Conservation (phyloP, 192 early-diverging fungal species). For the Umbelopsis ramanniana region DNA sequence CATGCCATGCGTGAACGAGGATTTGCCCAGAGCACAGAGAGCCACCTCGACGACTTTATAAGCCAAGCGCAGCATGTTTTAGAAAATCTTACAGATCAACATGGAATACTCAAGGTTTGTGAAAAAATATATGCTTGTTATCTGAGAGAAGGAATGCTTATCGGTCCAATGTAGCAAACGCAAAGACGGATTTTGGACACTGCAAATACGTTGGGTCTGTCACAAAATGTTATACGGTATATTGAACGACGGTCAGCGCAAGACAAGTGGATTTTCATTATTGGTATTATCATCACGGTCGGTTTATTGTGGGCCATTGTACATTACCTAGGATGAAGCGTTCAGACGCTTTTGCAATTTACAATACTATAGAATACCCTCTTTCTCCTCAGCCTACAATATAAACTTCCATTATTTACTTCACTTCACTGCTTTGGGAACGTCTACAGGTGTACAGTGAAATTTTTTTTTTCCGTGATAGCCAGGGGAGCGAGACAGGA, state of each 20-base stretch:
- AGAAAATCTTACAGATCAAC: constrained; percentile 60
- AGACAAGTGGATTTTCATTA: constrained; percentile 67
- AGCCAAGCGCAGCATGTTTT: constrained; percentile 52
- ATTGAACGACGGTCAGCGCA: constrained; percentile 59
- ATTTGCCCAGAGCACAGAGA: constrained; percentile 53
- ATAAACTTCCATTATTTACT: background rate
- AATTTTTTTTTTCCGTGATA: too few relatives aligned
- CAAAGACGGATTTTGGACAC: constrained; percentile 61
- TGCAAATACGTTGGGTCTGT: constrained; percentile 61
- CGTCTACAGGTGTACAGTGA: too few relatives aligned
- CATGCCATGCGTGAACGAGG: constrained; percentile 48
- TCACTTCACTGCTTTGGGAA: background rate
- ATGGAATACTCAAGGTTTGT: constrained; percentile 56
- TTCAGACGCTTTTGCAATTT: background rate
- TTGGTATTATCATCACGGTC: constrained; percentile 53
- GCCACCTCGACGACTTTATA: constrained; percentile 58
- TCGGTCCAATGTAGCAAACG: constrained; percentile 46
- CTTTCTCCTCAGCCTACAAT: background rate
- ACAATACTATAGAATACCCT: constrained; percentile 6
- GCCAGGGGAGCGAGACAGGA: too few relatives aligned
- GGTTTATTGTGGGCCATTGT: constrained; percentile 58
- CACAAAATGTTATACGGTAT: constrained; percentile 60
- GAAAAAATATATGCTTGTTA: background rate
- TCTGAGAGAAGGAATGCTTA: background rate
- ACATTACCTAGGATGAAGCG: constrained; percentile 50